These are phyloP conservation scores for Pichia pseudocactophila DNA, from an alignment of 805 yeast genomes.

Conservation along the genomic window DNA sequence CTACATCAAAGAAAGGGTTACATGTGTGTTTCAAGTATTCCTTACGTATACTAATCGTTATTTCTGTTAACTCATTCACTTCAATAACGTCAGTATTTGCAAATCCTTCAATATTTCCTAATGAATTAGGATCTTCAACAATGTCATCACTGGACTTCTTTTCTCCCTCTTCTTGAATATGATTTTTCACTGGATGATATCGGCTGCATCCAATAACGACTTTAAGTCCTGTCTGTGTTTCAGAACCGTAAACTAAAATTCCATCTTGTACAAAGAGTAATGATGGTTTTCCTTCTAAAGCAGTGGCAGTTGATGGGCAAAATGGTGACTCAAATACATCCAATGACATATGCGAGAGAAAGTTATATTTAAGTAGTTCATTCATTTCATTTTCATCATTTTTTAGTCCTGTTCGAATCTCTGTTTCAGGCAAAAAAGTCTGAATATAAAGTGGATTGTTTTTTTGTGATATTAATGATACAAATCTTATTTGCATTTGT, in stretches of 20 bases:
- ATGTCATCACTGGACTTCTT: constrained; percentile 17
- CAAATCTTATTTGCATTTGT: constrained; percentile 30
- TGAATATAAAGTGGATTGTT: constrained; percentile 55
- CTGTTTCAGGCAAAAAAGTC: constrained; percentile 31
- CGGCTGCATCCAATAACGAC: constrained; percentile 46
- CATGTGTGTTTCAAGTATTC: constrained; percentile 48
- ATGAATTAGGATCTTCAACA: neutral
- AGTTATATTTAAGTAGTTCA: constrained; percentile 51
- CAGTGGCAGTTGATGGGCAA: constrained; percentile 29
- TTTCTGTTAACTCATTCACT: constrained; percentile 14
- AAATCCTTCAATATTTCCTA: constrained; percentile 7
- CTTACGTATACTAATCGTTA: constrained; percentile 39
- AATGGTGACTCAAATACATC: constrained; percentile 54
- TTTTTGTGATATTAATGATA: constrained; percentile 48
- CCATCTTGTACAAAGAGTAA: constrained; percentile 61
- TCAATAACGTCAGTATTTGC: constrained; percentile 11
- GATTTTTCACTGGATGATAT: neutral
- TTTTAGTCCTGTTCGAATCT: neutral
- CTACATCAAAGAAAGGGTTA: constrained; percentile 48
- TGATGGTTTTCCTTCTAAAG: constrained; percentile 14
- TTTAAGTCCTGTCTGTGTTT: constrained; percentile 59
- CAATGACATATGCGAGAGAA: constrained; percentile 66
- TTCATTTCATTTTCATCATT: constrained; percentile 21
- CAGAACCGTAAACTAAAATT: constrained; percentile 57
- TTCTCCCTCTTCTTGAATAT: neutral